Percentiles rank a stretch among this genome's conserved stretches.
These are phyloP conservation scores for Boletus tomentosulus DNA, from an alignment of 768 basidiomycete species.

Conservation along the genomic window DNA sequence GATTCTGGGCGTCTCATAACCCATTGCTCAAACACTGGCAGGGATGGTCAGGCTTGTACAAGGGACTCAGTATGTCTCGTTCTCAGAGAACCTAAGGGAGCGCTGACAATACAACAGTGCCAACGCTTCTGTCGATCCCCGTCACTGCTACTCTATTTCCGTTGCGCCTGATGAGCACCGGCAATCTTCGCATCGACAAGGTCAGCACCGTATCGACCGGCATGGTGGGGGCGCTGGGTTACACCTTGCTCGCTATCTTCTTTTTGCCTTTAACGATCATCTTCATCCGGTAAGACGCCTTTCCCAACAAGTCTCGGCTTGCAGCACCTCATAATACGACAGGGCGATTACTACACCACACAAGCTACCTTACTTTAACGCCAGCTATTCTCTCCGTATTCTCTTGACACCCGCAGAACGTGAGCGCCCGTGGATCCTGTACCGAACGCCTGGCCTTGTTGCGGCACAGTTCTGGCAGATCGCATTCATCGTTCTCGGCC, in stretches of 20 bases:
- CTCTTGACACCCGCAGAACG: conserved; percentile 76
- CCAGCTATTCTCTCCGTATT: conserved; percentile 51
- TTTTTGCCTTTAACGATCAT: conserved; percentile 38
- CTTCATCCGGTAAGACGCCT: conserved; percentile 15
- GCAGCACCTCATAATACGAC: neutral
- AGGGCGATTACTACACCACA: conserved; percentile 79
- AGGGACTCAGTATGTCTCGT: conserved; percentile 52
- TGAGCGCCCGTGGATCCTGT: conserved; percentile 68
- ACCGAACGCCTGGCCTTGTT: conserved; percentile 63
- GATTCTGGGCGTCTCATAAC: neutral
- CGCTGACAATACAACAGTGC: conserved; percentile 40
- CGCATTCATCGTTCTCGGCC: conserved; percentile 36
- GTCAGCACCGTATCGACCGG: conserved; percentile 58
- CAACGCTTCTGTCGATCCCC: conserved; percentile 40
- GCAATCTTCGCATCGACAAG: conserved; percentile 42
- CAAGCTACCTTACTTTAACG: conserved; percentile 55
- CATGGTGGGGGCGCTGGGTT: neutral
- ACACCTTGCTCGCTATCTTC: neutral
- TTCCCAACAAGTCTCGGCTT: neutral
- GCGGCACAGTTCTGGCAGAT: conserved; percentile 36
- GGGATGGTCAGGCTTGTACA: conserved; percentile 71
- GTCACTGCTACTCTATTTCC: conserved; percentile 29
- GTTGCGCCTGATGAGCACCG: conserved; percentile 48
- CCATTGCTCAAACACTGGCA: conserved; percentile 16
- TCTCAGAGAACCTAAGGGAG: conserved; percentile 31